Conservation (phyloP, 495 filamentous ascomycete genomes). For the Aspergillus steynii region DNA sequence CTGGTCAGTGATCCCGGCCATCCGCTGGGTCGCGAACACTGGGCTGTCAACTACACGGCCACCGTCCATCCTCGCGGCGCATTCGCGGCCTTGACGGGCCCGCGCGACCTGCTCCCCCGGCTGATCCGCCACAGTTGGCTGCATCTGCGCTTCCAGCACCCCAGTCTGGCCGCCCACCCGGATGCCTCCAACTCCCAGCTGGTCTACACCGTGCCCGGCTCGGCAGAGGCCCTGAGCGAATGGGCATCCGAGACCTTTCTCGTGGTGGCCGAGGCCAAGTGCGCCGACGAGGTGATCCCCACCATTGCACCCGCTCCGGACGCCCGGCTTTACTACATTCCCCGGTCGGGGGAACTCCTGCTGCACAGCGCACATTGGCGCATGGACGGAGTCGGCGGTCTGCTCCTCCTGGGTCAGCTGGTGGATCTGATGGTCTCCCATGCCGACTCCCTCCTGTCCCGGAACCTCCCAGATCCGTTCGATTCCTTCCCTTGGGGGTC, state of each 20-base stretch:
- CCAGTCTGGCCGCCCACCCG: constrained; percentile 27
- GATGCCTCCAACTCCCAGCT: constrained; percentile 12
- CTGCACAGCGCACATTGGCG: constrained; percentile 34
- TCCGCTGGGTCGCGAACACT: no score
- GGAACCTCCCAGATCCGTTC: constrained; percentile 2
- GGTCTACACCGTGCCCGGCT: constrained; percentile 24
- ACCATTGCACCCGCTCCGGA: constrained; percentile 19
- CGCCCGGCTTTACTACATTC: constrained; percentile 25
- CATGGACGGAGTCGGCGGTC: constrained; percentile 30
- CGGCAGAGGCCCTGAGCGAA: constrained; percentile 16
- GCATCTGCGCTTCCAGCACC: constrained; percentile 33
- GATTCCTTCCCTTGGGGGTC: constrained; percentile 28
- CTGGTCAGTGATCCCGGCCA: no score
- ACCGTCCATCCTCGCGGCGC: no score
- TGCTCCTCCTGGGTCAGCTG: constrained; percentile 31
- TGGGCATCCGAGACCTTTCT: constrained; percentile 30
- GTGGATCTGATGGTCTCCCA: constrained; percentile 16
- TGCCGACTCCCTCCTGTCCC: not conserved
- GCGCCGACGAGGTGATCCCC: constrained; percentile 22
- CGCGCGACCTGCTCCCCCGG: no score
- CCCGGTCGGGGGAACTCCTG: constrained; percentile 20
- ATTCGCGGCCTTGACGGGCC: no score
- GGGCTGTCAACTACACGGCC: no score
- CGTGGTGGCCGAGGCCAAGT: constrained; percentile 19
- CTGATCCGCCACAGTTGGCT: constrained; percentile 29